These are phyloP conservation scores for Magnusiomyces ingens DNA, from an alignment of 1,139 yeast genomes.

Conservation along the genomic window DNA sequence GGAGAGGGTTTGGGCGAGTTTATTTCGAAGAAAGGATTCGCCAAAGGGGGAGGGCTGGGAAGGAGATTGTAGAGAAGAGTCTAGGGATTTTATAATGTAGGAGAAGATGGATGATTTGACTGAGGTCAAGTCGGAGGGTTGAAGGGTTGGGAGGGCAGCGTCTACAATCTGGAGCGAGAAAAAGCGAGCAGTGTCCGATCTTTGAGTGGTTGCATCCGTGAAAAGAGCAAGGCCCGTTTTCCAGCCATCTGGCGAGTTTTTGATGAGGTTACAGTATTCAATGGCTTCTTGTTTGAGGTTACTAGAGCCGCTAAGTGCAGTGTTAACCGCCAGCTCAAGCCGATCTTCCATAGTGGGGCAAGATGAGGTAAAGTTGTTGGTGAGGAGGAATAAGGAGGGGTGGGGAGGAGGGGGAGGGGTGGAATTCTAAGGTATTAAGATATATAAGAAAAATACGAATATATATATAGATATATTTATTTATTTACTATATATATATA, in stretches of 20 bases:
- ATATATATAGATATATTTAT: neutral
- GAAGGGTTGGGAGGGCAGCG: constrained; percentile 49
- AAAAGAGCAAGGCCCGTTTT: constrained; percentile 63
- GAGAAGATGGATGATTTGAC: constrained; percentile 46
- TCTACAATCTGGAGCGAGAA: constrained; percentile 78
- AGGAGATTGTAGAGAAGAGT: constrained; percentile 13
- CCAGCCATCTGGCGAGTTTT: constrained; percentile 73
- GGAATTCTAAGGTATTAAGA: too few species aligned
- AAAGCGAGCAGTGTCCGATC: constrained; percentile 45
- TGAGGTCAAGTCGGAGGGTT: constrained; percentile 41
- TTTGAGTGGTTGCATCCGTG: constrained; percentile 32
- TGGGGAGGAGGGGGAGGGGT: neutral
- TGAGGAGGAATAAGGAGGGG: neutral
- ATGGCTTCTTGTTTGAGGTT: constrained; percentile 44
- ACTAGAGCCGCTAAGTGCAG: neutral
- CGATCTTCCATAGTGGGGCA: constrained; percentile 4
- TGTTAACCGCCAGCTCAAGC: neutral
- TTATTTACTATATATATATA: neutral
- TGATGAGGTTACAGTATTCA: constrained; percentile 68
- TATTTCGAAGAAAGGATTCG: constrained; percentile 65
- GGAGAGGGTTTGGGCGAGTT: constrained; percentile 67
- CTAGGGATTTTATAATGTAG: constrained; percentile 26
- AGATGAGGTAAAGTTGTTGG: neutral
- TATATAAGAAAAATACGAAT: too few species aligned
- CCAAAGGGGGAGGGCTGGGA: constrained; percentile 31